Evolutionary conservation across 495 filamentous ascomycete species (phyloP), one percentile per base, ranked within the genome.

Genomic region (Poronia punctata): DNA sequence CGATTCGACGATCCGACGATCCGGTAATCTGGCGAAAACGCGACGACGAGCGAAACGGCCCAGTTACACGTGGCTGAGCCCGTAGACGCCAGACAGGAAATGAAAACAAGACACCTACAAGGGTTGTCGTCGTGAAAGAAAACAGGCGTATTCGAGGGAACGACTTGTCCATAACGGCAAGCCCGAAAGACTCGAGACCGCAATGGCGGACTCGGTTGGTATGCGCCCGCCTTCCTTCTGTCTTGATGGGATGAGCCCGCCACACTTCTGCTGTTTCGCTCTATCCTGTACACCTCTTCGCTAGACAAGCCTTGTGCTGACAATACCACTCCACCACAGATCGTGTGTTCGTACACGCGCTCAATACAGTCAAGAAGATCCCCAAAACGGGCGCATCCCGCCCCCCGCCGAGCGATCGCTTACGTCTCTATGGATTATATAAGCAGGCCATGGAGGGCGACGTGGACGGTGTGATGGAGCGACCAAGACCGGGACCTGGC

Each of bases 371-470:
- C 48, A 95, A 95, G 64, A 92, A 92, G 54, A 95, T 98, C 43
- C 87, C 87, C 51, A 88, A 88, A 54, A 93, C 88, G 10, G 90
- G 92, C 17, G 86, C 86, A 27, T 76, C 84, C 36, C 81, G 90
- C 26, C 92, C 92, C 14, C 93, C 92, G 24, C 74, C 88, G 7
- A 67, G 74, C 22, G 90, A 89, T 53, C 84, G 92, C 18, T 68
- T 98, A 50, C 82, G 80, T 48, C 81, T 98, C 40, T 98, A 98
- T 79, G 92, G 92, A 36, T 74, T 98, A 46, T 98, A 97, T 67
- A 98, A 98, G 61, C 92, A 98, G 67, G 88, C 86, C 48, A 97
- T 95, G 89, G 88, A 97, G 66, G 92, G 92, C 22, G 88, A 97
- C 65, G 89, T 96, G 4, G 83, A 86, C 50, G 85, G 85, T 23